Base-by-base conservation (phyloP, 2,329 filamentous ascomycete genomes). In the Akanthomyces uredinophilus region DNA sequence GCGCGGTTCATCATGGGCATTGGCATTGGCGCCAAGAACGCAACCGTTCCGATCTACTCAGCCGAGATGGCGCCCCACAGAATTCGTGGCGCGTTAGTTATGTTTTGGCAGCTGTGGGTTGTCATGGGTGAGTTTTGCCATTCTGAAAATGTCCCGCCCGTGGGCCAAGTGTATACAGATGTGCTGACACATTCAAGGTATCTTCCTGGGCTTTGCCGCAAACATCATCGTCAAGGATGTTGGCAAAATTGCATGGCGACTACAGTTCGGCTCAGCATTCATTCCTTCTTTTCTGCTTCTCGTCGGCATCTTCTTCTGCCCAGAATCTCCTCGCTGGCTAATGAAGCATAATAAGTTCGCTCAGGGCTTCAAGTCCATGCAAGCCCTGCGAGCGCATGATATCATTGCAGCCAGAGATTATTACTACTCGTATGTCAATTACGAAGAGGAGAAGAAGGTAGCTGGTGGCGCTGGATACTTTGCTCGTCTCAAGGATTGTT, bases 81-180 rank as follows among this genome's bases (percentile, higher is more conserved):
- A 1, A 85, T 90, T 56, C 83, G 88, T 66, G 88, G 89, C 65
- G 89, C 87, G 13, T 78, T 94, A 3, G 89, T 92, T 66, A 93
- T 94, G 89, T 87, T 87, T 66, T 94, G 90, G 89, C 81, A 74
- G 64, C 68, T 75, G 10, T 75, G 72, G 70, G 71, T 74, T 52
- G 70, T 67, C 24, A 53, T 60, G 5, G 68, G 61, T 68, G 49
- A 59, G 66, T 59, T 29, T 55, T 10, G 4, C 7, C 0, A 0
- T n/a, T 16, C 16, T 5, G 11, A 39, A 49, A 50, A 27, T 29
- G 2, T 22, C 14, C 5, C 32, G 61, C 8, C 64, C 63, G n/a
- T 67, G 10, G 32, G 32, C 10, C 32, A 8, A 10, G 7, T 35
- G 10, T 35, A 16, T 66, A 47, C 63, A 55, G n/a, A 60, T 37